These are phyloP conservation scores for Camellia granthamiana DNA, from an alignment of 148 eudicot genomes.

Conservation along the genomic window DNA sequence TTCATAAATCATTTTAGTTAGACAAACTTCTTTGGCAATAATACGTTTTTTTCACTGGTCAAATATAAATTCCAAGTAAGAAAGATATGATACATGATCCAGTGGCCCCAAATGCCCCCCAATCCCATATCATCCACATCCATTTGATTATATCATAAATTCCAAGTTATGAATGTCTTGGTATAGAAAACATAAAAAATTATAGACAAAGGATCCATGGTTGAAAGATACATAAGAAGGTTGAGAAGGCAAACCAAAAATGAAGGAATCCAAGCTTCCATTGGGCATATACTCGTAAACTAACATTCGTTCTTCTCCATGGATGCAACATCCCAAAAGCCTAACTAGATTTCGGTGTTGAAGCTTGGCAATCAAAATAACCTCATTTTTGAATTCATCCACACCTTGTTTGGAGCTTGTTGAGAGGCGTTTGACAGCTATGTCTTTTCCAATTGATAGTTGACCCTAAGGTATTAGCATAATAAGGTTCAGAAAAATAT, in stretches of 20 bases:
- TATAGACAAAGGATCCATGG: too few species aligned
- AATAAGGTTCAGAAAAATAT: too few species aligned
- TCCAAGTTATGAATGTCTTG: too few species aligned
- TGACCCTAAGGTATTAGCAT: not conserved
- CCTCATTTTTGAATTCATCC: constrained; percentile 18
- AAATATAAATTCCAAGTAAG: not conserved
- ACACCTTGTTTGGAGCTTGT: constrained; percentile 10
- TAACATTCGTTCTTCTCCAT: constrained; percentile 9
- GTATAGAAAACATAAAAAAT: too few species aligned
- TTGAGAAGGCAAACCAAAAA: constrained; percentile 7
- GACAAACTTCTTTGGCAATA: not conserved
- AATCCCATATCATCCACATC: too few species aligned
- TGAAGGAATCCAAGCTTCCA: constrained; percentile 15
- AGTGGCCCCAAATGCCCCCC: too few species aligned
- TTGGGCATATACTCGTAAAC: constrained; percentile 15
- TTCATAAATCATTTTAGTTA: not conserved
- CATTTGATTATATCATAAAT: too few species aligned
- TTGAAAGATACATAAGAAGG: not conserved
- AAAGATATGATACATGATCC: too few species aligned
- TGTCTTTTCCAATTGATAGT: not conserved
- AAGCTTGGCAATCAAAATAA: constrained; percentile 14
- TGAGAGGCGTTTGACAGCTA: constrained; percentile 10
- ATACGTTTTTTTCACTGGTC: not conserved
- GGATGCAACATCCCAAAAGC: constrained; percentile 19
- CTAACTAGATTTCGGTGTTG: constrained; percentile 18